A percentile compares a stretch with the other conserved stretches of the same genome.
Conservation (phyloP, 768 basidiomycete genomes). For the Lactarius quietus region DNA sequence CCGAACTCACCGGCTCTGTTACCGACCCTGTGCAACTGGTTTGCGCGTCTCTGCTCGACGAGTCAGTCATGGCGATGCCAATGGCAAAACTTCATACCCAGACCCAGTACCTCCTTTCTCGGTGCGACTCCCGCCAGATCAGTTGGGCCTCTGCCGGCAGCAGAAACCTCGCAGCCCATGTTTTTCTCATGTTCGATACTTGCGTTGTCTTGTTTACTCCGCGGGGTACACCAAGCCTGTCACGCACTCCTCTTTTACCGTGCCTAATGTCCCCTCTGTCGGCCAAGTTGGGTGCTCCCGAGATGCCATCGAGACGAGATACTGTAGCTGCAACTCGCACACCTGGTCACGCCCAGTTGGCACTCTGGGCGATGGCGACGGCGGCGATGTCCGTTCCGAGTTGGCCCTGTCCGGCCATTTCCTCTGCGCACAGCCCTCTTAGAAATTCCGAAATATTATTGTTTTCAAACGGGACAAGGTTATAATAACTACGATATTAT, state of each 20-base stretch:
- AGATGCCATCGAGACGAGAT: background rate
- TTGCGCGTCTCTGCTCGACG: background rate
- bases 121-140: background rate
- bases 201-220: background rate
- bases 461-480: background rate
- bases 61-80: conserved; percentile 8
- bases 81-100: conserved; percentile 8
- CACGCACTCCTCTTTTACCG: background rate
- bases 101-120: background rate
- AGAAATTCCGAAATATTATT: conserved; percentile 15
- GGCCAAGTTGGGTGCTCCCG: background rate
- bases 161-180: background rate
- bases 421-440: conserved; percentile 3
- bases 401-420: background rate
- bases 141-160: background rate
- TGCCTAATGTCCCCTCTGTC: background rate
- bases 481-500: background rate
- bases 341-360: background rate
- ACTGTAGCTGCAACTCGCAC: background rate
- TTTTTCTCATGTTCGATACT: background rate
- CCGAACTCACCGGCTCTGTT: conserved; percentile 24
- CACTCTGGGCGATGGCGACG: background rate
- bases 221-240: background rate
- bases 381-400: background rate
- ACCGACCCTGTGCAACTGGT: background rate